Evolutionary conservation across 2,329 filamentous ascomycete species (phyloP).

Genomic region (Alternaria tenuissima): DNA sequence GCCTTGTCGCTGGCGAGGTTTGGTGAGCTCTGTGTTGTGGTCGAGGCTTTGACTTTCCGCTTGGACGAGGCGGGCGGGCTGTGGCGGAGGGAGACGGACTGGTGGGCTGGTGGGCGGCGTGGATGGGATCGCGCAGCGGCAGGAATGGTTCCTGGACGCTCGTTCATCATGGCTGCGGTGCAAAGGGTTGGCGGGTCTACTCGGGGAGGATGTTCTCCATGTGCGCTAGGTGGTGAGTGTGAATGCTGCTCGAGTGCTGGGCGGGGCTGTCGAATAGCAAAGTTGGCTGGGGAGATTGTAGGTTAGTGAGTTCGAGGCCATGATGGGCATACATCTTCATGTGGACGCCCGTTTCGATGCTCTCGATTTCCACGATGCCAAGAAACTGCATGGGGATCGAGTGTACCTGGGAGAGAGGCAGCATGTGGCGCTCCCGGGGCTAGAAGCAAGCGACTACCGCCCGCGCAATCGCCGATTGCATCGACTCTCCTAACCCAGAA

Average conservation of each 20-base stretch:
- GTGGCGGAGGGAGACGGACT: conserved; percentile 58
- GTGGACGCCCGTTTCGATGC: conserved; percentile 20
- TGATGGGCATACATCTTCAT: conserved; percentile 23
- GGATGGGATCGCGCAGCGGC: conserved; percentile 36
- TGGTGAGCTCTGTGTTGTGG: conserved; percentile 29
- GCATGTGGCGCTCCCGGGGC: conserved; percentile 10
- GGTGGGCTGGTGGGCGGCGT: conserved; percentile 55
- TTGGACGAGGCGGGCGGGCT: conserved; percentile 31
- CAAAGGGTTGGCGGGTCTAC: conserved; percentile 12
- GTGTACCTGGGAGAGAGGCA: background rate
- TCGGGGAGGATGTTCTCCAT: conserved; percentile 26
- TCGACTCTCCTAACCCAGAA: too few relatives aligned
- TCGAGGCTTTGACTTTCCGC: background rate
- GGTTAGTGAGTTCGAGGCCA: conserved; percentile 13
- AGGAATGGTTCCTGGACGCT: conserved; percentile 29
- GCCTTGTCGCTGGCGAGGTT: conserved; percentile 45
- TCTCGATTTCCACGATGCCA: conserved; percentile 27
- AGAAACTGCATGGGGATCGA: conserved; percentile 27
- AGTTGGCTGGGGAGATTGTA: too few relatives aligned
- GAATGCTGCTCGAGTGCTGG: too few relatives aligned
- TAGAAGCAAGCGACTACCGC: background rate
- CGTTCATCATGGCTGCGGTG: conserved; percentile 30
- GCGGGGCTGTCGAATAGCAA: too few relatives aligned
- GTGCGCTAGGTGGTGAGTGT: conserved; percentile 9
- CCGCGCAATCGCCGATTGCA: conserved; percentile 30